These are phyloP conservation scores for Mortierella alpina DNA, from an alignment of 192 early-diverging fungal species.

Conservation along the genomic window DNA sequence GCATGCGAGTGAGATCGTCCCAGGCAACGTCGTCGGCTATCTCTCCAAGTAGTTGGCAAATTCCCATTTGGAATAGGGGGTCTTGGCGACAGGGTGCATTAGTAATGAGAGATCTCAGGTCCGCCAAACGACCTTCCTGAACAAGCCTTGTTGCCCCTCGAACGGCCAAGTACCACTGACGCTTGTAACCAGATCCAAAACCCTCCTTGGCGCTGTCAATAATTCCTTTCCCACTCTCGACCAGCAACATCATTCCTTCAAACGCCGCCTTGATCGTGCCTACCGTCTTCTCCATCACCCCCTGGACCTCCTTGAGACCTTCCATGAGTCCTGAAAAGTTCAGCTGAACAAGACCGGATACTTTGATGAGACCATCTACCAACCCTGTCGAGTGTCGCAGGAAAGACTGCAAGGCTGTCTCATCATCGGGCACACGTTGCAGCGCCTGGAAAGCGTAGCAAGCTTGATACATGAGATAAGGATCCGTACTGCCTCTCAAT, in stretches of 20 bases:
- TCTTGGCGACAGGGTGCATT: not conserved
- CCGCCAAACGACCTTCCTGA: conserved; percentile 8
- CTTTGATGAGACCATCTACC: not conserved
- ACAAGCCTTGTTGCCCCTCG: not conserved
- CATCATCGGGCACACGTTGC: conserved; percentile 9
- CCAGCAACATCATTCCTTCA: no score
- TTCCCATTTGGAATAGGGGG: not conserved
- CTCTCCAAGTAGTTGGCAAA: conserved; percentile 14
- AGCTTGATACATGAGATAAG: no score
- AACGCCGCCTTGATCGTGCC: no score
- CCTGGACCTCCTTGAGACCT: no score
- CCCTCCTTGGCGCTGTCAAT: not conserved
- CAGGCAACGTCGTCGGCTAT: conserved; percentile 7
- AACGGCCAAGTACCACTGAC: conserved; percentile 10
- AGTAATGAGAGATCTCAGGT: not conserved
- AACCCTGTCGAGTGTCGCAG: not conserved
- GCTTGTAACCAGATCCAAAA: not conserved
- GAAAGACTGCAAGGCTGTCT: no score
- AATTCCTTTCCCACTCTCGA: not conserved
- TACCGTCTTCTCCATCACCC: no score
- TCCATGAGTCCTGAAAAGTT: not conserved
- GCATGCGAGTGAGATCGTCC: not conserved
- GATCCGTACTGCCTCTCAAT: no score
- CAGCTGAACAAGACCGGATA: not conserved
- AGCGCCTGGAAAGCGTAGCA: no score